Evolutionary conservation across 306 rosid genomes (phyloP).

Genomic region (Medicago lupulina): DNA sequence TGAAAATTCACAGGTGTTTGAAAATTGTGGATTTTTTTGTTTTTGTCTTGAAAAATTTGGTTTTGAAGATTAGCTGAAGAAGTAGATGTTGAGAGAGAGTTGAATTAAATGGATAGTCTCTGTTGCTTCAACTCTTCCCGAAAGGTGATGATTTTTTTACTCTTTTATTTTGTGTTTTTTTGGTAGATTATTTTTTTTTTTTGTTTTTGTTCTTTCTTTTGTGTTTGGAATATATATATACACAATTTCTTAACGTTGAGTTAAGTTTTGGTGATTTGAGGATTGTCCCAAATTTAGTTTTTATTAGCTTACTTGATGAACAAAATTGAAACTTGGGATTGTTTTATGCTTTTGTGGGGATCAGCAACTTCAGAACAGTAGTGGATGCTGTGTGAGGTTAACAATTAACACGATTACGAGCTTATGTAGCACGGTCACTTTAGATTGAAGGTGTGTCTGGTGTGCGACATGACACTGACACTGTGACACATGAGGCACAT

Average conservation of each 20-base stretch:
- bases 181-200: not conserved
- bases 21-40: not conserved
- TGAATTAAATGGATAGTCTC: constrained; percentile 70
- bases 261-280: constrained; percentile 17
- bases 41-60: not conserved
- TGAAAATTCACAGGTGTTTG: not conserved
- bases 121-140: constrained; percentile 77
- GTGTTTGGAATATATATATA: constrained; percentile 23
- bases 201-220: not conserved
- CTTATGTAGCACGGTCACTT: not conserved
- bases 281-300: constrained; percentile 28
- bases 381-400: too few relatives aligned
- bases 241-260: constrained; percentile 1
- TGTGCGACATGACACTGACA: not conserved
- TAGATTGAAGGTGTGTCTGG: not conserved
- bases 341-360: constrained; percentile 7
- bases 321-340: constrained; percentile 34
- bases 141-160: constrained; percentile 61
- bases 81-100: constrained; percentile 62
- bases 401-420: not conserved
- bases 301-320: constrained; percentile 28
- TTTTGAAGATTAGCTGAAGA: constrained; percentile 7
- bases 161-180: not conserved
- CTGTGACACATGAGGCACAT: not conserved
- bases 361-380: constrained; percentile 11